Conservation (phyloP, 805 yeast genomes). For the Spathaspora passalidarum region DNA sequence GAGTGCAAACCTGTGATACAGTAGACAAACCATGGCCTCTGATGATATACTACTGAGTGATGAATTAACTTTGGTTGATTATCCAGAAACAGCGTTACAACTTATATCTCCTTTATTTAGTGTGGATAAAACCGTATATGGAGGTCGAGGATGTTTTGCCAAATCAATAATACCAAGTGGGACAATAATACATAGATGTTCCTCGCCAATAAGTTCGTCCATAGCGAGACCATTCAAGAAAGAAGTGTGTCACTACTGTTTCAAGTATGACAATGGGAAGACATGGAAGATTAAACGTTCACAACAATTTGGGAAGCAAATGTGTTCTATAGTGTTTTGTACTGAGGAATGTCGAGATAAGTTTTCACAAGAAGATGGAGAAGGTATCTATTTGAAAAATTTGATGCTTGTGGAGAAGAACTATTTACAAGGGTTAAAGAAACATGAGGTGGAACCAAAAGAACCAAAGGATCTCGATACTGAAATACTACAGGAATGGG, state of each 20-base stretch:
- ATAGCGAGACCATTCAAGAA: conserved; percentile 53
- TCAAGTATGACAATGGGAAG: conserved; percentile 45
- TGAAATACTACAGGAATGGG: conserved; percentile 34
- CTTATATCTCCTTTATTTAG: conserved; percentile 28
- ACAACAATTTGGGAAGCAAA: conserved; percentile 12
- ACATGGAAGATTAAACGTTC: conserved; percentile 41
- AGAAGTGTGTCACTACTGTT: conserved; percentile 61
- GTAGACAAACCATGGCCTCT: neutral
- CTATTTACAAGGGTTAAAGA: conserved; percentile 18
- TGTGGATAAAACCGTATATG: conserved; percentile 40
- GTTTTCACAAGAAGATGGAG: conserved; percentile 35
- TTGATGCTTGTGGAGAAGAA: conserved; percentile 38
- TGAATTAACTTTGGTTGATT: neutral
- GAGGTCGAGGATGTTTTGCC: conserved; percentile 66
- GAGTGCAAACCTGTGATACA: too few relatives aligned
- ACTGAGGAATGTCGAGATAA: conserved; percentile 40
- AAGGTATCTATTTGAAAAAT: conserved; percentile 28
- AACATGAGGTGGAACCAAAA: conserved; percentile 22
- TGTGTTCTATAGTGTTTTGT: conserved; percentile 39
- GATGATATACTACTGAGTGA: neutral
- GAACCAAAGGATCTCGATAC: conserved; percentile 15
- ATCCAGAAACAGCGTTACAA: neutral
- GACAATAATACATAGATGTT: conserved; percentile 38
- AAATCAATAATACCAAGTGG: conserved; percentile 33
- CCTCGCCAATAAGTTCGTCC: conserved; percentile 45